Evolutionary conservation across 2,329 filamentous ascomycete genomes (phyloP).

Genomic region (Colletotrichum zoysiae): DNA sequence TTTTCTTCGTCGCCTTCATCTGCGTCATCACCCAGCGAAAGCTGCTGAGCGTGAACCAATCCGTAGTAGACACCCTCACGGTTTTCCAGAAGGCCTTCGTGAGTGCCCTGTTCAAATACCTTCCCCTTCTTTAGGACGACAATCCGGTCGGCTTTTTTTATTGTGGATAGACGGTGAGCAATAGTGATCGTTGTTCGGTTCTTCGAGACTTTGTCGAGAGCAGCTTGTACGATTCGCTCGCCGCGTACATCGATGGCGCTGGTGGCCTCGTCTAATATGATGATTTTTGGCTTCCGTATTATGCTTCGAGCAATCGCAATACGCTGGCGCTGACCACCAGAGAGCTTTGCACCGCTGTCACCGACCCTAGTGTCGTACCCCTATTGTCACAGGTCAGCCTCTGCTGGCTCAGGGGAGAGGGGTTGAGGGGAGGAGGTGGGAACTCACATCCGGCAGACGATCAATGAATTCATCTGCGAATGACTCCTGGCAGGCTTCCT

Average conservation of each 20-base stretch:
- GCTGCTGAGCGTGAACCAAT: conserved; percentile 74
- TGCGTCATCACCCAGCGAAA: conserved; percentile 64
- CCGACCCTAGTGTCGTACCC: conserved; percentile 77
- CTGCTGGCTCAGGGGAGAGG: too few species aligned
- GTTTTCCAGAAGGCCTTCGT: conserved; percentile 75
- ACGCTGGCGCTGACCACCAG: conserved; percentile 88
- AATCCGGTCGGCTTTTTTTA: conserved; percentile 83
- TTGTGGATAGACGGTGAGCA: conserved; percentile 80
- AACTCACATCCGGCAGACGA: conserved; percentile 66
- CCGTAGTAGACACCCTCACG: conserved; percentile 74
- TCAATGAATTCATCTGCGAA: conserved; percentile 79
- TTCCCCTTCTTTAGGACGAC: conserved; percentile 79
- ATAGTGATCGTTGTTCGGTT: conserved; percentile 79
- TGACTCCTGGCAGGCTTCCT: conserved; percentile 73
- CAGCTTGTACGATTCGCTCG: conserved; percentile 72
- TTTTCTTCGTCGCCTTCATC: conserved; percentile 53
- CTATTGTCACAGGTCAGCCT: conserved; percentile 49
- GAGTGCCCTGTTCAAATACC: conserved; percentile 80
- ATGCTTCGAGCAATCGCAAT: conserved; percentile 83
- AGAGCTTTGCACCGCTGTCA: conserved; percentile 74
- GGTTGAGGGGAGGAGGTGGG: conserved; percentile 18
- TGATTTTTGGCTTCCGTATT: conserved; percentile 76
- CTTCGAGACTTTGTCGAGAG: conserved; percentile 71
- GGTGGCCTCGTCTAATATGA: conserved; percentile 84
- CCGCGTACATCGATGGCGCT: conserved; percentile 71